phyloP scores from a whole-genome alignment of 2,329 filamentous ascomycete genomes.

The Penicillium sp. region DNA sequence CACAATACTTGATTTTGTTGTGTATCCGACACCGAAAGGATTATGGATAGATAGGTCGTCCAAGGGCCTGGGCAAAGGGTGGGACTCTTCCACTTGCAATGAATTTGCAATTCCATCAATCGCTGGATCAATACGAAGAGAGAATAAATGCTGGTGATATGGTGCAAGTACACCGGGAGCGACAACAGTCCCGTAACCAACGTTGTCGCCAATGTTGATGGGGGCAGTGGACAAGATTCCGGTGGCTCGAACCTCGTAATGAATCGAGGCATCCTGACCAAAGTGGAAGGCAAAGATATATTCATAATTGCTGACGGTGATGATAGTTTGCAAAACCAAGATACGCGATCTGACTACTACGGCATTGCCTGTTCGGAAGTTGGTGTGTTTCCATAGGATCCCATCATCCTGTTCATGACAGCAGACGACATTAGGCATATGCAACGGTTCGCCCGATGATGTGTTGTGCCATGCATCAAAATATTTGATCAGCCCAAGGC shows the following conservation, averaged over 20 bases:
- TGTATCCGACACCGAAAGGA: conserved; percentile 52
- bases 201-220: conserved; percentile 34
- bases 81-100: conserved; percentile 53
- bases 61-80: conserved; percentile 56
- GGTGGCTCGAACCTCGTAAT: conserved; percentile 45
- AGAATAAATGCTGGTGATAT: conserved; percentile 46
- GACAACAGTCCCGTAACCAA: conserved; percentile 41
- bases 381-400: conserved; percentile 43
- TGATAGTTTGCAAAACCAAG: conserved; percentile 40
- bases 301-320: conserved; percentile 45
- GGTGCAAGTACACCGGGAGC: conserved; percentile 43
- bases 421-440: conserved; percentile 44
- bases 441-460: conserved; percentile 33
- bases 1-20: conserved; percentile 42
- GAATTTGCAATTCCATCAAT: conserved; percentile 45
- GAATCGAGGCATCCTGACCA: conserved; percentile 40
- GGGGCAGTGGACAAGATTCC: conserved; percentile 46
- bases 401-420: conserved; percentile 42
- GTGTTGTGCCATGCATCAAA: conserved; percentile 42
- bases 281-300: conserved; percentile 47
- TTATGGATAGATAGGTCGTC: conserved; percentile 42
- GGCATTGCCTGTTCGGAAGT: conserved; percentile 36
- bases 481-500: conserved; percentile 45
- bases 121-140: conserved; percentile 44
- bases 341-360: conserved; percentile 34